These are phyloP conservation scores for Scheffersomyces quercinus DNA, from an alignment of 1,139 yeast species.

Conservation along the genomic window DNA sequence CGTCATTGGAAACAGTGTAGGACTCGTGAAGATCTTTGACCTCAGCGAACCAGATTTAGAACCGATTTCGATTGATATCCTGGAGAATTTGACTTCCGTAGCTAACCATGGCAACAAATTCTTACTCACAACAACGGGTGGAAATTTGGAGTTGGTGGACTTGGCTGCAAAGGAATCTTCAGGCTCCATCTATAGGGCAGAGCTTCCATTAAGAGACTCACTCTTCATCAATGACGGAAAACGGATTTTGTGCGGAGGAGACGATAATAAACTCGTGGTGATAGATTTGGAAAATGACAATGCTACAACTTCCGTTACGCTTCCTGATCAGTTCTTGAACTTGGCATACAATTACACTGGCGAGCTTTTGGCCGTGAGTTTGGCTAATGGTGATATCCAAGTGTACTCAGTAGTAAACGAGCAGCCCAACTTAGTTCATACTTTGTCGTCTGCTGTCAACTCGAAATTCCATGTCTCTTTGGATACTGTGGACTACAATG, in stretches of 20 bases:
- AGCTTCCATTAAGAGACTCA: constrained; percentile 68
- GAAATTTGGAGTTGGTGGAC: constrained; percentile 34
- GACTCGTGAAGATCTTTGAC: constrained; percentile 52
- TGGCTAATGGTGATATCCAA: constrained; percentile 66
- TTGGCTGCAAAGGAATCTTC: constrained; percentile 19
- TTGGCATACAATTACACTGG: constrained; percentile 64
- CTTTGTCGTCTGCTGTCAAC: constrained; percentile 43
- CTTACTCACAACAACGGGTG: constrained; percentile 35
- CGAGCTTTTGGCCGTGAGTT: constrained; percentile 60
- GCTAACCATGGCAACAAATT: constrained; percentile 22
- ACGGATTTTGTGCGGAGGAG: constrained; percentile 73
- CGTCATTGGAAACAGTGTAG: constrained; percentile 52
- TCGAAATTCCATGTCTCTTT: constrained; percentile 35
- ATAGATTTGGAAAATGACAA: constrained; percentile 48
- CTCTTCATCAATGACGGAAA: constrained; percentile 70
- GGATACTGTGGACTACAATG: constrained; percentile 37
- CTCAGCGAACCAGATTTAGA: constrained; percentile 49
- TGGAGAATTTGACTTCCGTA: constrained; percentile 42
- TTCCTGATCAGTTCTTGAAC: constrained; percentile 59
- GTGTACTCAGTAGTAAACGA: constrained; percentile 61
- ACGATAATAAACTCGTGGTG: constrained; percentile 62
- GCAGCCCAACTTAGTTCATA: constrained; percentile 35
- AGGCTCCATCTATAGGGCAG: constrained; percentile 39
- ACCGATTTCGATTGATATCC: constrained; percentile 55
- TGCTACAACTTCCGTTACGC: constrained; percentile 32